Conservation (phyloP, 768 basidiomycete genomes). For the Rubroboletus satanas region DNA sequence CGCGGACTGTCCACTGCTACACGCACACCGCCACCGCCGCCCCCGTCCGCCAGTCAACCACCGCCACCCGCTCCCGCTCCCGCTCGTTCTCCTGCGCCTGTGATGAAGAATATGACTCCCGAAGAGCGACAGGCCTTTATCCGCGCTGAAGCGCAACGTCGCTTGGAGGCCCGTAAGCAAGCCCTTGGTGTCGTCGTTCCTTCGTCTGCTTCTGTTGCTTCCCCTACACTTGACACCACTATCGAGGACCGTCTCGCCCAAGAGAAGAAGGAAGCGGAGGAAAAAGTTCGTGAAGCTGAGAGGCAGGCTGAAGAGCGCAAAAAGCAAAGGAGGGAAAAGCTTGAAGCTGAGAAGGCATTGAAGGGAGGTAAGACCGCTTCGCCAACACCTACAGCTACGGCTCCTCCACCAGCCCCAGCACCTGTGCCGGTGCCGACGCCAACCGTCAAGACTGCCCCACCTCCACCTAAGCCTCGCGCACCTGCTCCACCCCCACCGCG, state of each 20-base stretch:
- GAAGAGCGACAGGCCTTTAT: slow-evolving; percentile 79
- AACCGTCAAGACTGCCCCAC: slow-evolving; percentile 36
- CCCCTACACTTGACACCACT: slow-evolving; percentile 63
- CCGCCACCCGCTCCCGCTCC: slow-evolving; percentile 47
- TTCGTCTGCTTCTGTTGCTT: slow-evolving; percentile 31
- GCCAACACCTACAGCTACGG: slow-evolving; percentile 42
- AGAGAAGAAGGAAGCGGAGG: slow-evolving; percentile 90
- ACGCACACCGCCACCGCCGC: slow-evolving; percentile 47
- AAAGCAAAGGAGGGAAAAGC: slow-evolving; percentile 59
- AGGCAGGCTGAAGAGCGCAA: slow-evolving; percentile 79
- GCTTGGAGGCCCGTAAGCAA: slow-evolving; percentile 80
- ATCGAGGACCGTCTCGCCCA: slow-evolving; percentile 82
- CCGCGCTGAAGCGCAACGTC: slow-evolving; percentile 73
- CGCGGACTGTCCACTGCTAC: slow-evolving; percentile 34
- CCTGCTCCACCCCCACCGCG: slow-evolving; percentile 38
- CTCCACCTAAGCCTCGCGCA: slow-evolving; percentile 27
- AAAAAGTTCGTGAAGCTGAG: slow-evolving; percentile 75
- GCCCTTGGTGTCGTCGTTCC: slow-evolving; percentile 70
- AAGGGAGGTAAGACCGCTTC: slow-evolving; percentile 45
- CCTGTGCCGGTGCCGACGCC: slow-evolving; percentile 34
- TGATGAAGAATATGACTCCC: slow-evolving; percentile 73
- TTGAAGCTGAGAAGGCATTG: slow-evolving; percentile 70
- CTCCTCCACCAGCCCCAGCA: slow-evolving; percentile 40
- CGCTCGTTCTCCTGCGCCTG: slow-evolving; percentile 55
- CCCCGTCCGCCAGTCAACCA: slow-evolving; percentile 38